Conservation (phyloP, 2,329 filamentous ascomycete species). For the Aureobasidium namibiae region DNA sequence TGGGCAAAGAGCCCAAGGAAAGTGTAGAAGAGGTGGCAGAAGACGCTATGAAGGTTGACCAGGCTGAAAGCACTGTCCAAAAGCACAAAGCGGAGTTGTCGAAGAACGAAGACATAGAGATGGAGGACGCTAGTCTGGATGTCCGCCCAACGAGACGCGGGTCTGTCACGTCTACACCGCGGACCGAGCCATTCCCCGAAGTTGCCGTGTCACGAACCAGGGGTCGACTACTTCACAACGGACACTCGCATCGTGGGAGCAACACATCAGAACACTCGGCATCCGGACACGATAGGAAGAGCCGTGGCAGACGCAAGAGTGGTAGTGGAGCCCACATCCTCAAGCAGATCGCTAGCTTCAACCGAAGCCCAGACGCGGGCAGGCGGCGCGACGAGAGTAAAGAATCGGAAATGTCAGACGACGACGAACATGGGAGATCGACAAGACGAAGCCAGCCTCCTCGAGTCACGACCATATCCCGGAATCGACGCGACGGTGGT, state of each 20-base stretch:
- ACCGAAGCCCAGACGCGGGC: slow-evolving; percentile 28
- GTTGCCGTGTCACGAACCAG: slow-evolving; percentile 27
- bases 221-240: slow-evolving; percentile 31
- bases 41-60: slow-evolving; percentile 14
- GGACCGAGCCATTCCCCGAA: slow-evolving; percentile 33
- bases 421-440: slow-evolving; percentile 16
- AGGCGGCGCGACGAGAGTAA: slow-evolving; percentile 17
- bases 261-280: slow-evolving; percentile 24
- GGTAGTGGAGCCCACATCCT: slow-evolving; percentile 29
- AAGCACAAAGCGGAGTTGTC: slow-evolving; percentile 28
- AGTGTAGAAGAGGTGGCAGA: slow-evolving; percentile 16
- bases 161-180: slow-evolving; percentile 42
- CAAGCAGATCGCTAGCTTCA: slow-evolving; percentile 31
- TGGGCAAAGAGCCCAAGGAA: slow-evolving; percentile 17
- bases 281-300: slow-evolving; percentile 18
- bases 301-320: slow-evolving; percentile 21
- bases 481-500: slow-evolving; percentile 13
- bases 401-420: background rate
- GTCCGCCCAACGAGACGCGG: slow-evolving; percentile 29
- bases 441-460: slow-evolving; percentile 20
- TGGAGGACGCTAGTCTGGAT: slow-evolving; percentile 19
- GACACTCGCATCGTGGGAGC: slow-evolving; percentile 26
- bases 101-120: slow-evolving; percentile 42
- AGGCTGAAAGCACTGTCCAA: slow-evolving; percentile 10
- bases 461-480: slow-evolving; percentile 25